These are phyloP conservation scores for Nemania serpens DNA, from an alignment of 2,329 filamentous ascomycete genomes.

Conservation along the genomic window DNA sequence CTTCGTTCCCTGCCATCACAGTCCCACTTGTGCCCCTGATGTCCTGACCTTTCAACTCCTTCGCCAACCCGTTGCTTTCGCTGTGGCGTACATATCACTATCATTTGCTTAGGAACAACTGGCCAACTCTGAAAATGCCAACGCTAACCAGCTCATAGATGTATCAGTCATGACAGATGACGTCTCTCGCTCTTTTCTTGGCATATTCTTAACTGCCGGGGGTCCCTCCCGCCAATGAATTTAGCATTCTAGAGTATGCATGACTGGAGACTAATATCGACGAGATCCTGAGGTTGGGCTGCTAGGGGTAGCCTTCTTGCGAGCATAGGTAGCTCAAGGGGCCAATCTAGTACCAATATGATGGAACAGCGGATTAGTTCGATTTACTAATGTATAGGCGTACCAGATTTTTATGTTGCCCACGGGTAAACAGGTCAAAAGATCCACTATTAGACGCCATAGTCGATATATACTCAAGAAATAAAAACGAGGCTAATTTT, in stretches of 20 bases:
- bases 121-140: neutral
- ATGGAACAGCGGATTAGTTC: too few relatives aligned
- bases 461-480: too few relatives aligned
- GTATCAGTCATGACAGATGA: neutral
- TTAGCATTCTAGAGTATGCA: neutral
- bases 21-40: constrained; percentile 14
- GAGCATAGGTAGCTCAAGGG: too few relatives aligned
- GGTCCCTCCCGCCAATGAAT: neutral
- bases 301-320: too few relatives aligned
- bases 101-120: neutral
- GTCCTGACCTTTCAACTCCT: constrained; percentile 1
- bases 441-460: too few relatives aligned
- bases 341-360: too few relatives aligned
- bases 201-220: neutral
- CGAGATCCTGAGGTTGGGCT: too few relatives aligned
- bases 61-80: neutral
- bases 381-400: too few relatives aligned
- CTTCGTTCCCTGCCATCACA: constrained; percentile 12
- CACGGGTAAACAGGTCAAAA: too few relatives aligned
- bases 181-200: neutral
- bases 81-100: neutral
- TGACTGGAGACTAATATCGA: too few relatives aligned
- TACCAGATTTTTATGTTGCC: too few relatives aligned
- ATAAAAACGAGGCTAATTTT: too few relatives aligned
- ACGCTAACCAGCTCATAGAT: constrained; percentile 16